phyloP scores from a whole-genome alignment of 306 rosid genomes.

The Quercus aquifolioides region DNA sequence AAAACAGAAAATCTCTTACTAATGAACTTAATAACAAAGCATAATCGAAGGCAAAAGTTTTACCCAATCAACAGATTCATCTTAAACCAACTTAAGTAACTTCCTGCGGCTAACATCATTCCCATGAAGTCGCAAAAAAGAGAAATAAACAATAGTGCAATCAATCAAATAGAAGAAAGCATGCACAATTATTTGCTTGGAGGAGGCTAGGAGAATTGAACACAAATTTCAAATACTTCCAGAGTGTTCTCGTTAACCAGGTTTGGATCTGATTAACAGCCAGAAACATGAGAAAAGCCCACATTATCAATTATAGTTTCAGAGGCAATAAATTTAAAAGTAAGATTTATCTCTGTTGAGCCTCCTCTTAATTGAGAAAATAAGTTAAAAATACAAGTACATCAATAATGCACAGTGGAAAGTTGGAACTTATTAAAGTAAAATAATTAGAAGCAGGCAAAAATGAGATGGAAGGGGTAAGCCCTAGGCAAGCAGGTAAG shows the following conservation, averaged over 20 bases:
- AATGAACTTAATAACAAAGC: neutral
- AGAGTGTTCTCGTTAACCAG: neutral
- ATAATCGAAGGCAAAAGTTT: neutral
- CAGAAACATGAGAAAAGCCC: neutral
- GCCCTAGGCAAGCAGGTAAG: neutral
- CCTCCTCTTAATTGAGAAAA: neutral
- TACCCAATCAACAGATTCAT: neutral
- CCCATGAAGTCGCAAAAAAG: neutral
- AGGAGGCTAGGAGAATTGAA: neutral
- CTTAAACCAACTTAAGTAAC: neutral
- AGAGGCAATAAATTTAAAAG: neutral
- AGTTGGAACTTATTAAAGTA: neutral
- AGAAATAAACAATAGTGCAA: neutral
- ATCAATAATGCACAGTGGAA: neutral
- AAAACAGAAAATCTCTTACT: neutral
- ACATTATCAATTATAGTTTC: neutral
- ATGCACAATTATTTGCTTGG: neutral
- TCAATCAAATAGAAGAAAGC: neutral
- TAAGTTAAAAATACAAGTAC: neutral
- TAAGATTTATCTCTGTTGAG: neutral
- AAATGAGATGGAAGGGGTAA: neutral
- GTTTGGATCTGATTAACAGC: neutral
- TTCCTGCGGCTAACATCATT: neutral
- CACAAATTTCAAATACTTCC: neutral
- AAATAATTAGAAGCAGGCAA: neutral